A percentile compares a stretch with the other conserved stretches of the same genome.
Evolutionary conservation across 2,329 filamentous ascomycete species (phyloP).

Genomic region (Neurospora sp.): DNA sequence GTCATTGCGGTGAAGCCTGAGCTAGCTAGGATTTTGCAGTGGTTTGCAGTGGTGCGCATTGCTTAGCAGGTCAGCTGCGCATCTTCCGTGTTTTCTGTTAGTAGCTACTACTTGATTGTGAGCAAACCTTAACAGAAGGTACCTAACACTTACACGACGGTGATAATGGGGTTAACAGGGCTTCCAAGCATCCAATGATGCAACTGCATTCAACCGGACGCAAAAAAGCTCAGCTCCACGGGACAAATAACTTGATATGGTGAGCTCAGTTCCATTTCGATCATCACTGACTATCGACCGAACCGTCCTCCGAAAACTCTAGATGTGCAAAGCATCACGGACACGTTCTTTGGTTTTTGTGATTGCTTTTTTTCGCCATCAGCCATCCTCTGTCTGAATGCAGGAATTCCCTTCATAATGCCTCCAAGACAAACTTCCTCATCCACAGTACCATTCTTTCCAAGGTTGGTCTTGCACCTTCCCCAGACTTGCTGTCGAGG

Average conservation of each 20-base stretch:
- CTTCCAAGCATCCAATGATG: not conserved
- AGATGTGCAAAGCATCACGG: not conserved
- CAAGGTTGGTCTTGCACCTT: too few relatives aligned
- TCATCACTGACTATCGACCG: not conserved
- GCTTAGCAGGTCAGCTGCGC: not conserved
- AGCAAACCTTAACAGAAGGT: not conserved
- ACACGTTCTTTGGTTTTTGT: not conserved
- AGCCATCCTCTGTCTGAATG: not conserved
- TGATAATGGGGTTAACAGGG: not conserved
- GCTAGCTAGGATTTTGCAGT: not conserved
- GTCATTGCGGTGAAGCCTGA: not conserved
- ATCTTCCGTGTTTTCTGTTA: not conserved
- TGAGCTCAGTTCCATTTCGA: not conserved
- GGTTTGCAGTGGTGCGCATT: not conserved
- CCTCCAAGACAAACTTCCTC: too few relatives aligned
- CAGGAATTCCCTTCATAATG: not conserved
- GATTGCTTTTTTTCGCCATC: not conserved
- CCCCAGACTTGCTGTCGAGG: too few relatives aligned
- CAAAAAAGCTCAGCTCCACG: not conserved
- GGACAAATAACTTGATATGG: not conserved
- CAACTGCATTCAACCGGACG: not conserved
- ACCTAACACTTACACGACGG: not conserved
- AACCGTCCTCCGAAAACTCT: not conserved
- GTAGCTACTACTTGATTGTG: not conserved
- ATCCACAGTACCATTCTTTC: too few relatives aligned